These are phyloP conservation scores for Saururus chinensis DNA, from an alignment of 164 flowering plant genomes.

Conservation along the genomic window DNA sequence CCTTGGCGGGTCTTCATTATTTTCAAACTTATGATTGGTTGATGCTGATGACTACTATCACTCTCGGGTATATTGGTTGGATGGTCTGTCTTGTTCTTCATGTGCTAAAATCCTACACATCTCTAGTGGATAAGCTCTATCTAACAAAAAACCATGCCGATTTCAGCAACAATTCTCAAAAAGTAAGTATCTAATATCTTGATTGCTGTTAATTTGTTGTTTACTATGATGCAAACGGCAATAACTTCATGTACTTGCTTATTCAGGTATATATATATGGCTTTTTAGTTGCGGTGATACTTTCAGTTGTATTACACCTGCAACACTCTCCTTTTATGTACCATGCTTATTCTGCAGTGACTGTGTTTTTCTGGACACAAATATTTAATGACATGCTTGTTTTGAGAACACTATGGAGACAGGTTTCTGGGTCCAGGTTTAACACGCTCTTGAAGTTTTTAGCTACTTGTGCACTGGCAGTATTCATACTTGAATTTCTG, in stretches of 20 bases:
- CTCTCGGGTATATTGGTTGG: slow-evolving; percentile 95
- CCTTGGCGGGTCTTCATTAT: slow-evolving; percentile 84
- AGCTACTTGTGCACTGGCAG: slow-evolving; percentile 33
- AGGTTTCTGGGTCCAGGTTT: slow-evolving; percentile 27
- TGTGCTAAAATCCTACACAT: slow-evolving; percentile 76
- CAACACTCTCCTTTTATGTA: slow-evolving; percentile 87
- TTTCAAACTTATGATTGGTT: slow-evolving; percentile 98
- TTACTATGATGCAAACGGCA: too few relatives aligned
- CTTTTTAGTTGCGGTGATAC: slow-evolving; percentile 39
- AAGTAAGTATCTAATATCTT: slow-evolving; percentile 23
- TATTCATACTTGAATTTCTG: slow-evolving; percentile 69
- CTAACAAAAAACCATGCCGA: slow-evolving; percentile 27
- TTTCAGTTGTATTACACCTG: slow-evolving; percentile 35
- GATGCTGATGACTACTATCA: slow-evolving; percentile 81
- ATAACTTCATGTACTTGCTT: slow-evolving; percentile 1
- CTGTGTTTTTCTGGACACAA: slow-evolving; percentile 80
- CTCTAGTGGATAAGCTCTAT: slow-evolving; percentile 29
- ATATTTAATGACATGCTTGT: slow-evolving; percentile 59
- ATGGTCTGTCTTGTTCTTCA: slow-evolving; percentile 74
- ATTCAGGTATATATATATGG: slow-evolving; percentile 65
- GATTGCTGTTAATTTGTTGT: background rate
- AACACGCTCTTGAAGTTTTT: slow-evolving; percentile 32
- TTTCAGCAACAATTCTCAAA: slow-evolving; percentile 17
- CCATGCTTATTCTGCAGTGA: slow-evolving; percentile 70
- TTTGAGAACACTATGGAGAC: slow-evolving; percentile 47